Evolutionary conservation across 305 asterid species (phyloP), one percentile per base, ranked within the genome.

Genomic region (Rubia balearica): DNA sequence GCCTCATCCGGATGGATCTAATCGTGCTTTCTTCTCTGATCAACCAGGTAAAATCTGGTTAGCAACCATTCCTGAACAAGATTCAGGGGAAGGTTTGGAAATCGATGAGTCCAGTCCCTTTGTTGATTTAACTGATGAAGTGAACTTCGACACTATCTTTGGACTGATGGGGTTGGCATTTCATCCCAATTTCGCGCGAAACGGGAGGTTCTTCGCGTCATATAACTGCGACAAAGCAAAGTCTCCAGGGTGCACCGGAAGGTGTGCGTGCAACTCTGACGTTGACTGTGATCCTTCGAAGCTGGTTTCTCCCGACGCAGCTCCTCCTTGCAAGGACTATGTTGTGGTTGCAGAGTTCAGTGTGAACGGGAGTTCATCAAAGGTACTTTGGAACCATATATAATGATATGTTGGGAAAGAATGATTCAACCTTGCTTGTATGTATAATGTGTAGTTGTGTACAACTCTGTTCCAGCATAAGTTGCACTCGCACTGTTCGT

Each of bases 161-260:
- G 99, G 99, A 69, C 82, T 94, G 96, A 87, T 89, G 96, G 99
- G 99, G 22, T 70, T 94, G 85, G 96, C 98, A 14, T 94, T 94
- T 71, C 99, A 94, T 80, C 98, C 98, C 0, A 74, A 88, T 38
- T 94, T 88, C 65, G 85, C 84, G 0, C 71, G 72, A 9, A 94
- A 94, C 51, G 99, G 99, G 0, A 83, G 99, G 36, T 91, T 94
- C 77, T 94, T 91, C 21, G 99, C 98, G 0, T 91, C 98, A 10
- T 94, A 78, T 74, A 94, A 88, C 82, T 91, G 96, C 55, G 98
- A 91, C 71, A 91, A 87, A 71, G 76, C 71, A 70, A 88, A 84
- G 71, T 87, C 92, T 2, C 90, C 95, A 5, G 88, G 77, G 19
- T 94, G 97, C 36, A 78, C 81, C 6, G 99, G 96, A 73, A 86